Percentiles rank a stretch among this genome's conserved stretches.
Evolutionary conservation across 495 filamentous ascomycete species (phyloP).

Genomic region (Daldinia vernicosa): DNA sequence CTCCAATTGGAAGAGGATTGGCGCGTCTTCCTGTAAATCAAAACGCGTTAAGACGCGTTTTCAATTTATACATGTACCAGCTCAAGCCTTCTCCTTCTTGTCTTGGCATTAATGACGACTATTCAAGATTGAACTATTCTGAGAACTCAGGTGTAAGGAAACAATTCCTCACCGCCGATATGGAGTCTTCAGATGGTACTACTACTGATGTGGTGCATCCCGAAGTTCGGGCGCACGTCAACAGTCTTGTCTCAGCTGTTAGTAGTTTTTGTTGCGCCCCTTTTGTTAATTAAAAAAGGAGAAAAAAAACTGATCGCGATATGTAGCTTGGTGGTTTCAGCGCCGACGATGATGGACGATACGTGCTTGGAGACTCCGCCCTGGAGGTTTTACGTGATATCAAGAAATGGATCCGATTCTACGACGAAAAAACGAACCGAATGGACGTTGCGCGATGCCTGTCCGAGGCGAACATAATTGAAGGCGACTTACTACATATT

Average conservation of each 20-base stretch:
- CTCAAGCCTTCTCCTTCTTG: conserved; percentile 16
- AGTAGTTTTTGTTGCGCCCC: conserved; percentile 49
- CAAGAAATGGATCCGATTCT: conserved; percentile 90
- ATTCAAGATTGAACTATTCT: conserved; percentile 14
- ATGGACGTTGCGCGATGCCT: conserved; percentile 95
- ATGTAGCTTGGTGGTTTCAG: conserved; percentile 86
- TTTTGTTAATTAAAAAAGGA: conserved; percentile 1
- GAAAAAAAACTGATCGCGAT: conserved; percentile 10
- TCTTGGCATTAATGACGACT: conserved; percentile 30
- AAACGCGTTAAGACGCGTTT: conserved; percentile 38
- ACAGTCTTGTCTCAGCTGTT: conserved; percentile 90
- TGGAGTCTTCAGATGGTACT: conserved; percentile 61
- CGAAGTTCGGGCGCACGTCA: conserved; percentile 89
- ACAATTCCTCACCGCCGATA: conserved; percentile 46
- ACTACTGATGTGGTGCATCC: conserved; percentile 75
- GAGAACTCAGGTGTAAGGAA: conserved; percentile 31
- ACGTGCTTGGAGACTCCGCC: conserved; percentile 92
- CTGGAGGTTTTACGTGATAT: conserved; percentile 90
- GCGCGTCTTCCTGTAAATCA: conserved; percentile 31
- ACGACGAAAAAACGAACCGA: conserved; percentile 92
- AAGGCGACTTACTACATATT: conserved; percentile 89
- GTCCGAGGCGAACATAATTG: conserved; percentile 91
- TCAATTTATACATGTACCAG: conserved; percentile 41
- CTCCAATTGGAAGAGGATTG: conserved; percentile 6
- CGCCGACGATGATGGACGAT: conserved; percentile 75